Base-by-base conservation (phyloP, 2,329 filamentous ascomycete species). In the Cercospora brassicicola region DNA sequence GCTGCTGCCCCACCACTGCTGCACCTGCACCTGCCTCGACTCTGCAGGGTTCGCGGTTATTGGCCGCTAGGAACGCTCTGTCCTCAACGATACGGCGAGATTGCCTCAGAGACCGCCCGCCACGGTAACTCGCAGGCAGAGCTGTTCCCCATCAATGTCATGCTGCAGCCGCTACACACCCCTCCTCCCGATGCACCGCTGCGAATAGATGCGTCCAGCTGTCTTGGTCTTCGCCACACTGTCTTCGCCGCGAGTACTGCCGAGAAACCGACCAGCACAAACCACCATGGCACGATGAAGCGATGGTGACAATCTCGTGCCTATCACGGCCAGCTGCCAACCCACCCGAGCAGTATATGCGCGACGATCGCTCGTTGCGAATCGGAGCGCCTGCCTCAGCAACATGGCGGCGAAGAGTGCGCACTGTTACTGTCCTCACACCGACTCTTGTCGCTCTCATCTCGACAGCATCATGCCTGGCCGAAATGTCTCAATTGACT, bases 341-440 rank as follows among this genome's bases (percentile, higher is more conserved):
- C 33, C 33, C 33, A 26, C 18, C 20, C 20, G 20, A 39, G 13
- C 33, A 45, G 33, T 26, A 53, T 55, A 30, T 53, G 23, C 48
- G 30, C 33, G 62, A 57, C 62, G 31, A 64, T 64, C 62, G 33
- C 36, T 57, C 62, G 39, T 56, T 64, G 62, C 62, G 45, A 56
- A 57, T 57, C 62, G 31, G 31, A 42, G 30, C 10, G 3, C 62
- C 3, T 57, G 30, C 48, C 48, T 45, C 0, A 28, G 13, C 53
- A 4, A 9, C 53, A 28, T 28, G 13, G 28, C 42, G 36, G 36
- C 36, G 36, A 42, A 42, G 36, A 42, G 36, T 1, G 26, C 4
- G 42, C 20, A 56, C 31, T 51, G 10, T 33, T 13, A 56, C 31
- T 51, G 18, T 42, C 23, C 59, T 56, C 48, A 64, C 62, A 64